Base-by-base conservation (phyloP, 768 basidiomycete genomes). In the Rhodosporidiobolus sp. region DNA sequence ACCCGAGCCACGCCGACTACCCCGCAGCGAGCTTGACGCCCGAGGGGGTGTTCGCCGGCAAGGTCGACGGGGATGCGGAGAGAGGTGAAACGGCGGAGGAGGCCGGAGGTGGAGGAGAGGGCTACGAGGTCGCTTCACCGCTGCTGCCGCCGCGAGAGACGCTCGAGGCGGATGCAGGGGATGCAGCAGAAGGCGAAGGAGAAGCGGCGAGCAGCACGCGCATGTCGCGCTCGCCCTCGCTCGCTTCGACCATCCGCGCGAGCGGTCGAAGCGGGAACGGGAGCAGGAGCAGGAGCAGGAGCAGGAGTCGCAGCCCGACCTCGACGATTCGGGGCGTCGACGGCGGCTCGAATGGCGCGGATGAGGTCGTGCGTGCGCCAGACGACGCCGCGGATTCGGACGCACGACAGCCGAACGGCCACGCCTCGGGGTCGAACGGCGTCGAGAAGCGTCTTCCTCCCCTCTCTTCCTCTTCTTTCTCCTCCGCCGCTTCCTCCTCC, bases 1-100 rank as follows among this genome's bases (percentile, higher is more conserved):
- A 67, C n/a, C 66, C 89, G 16, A 64, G 62, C 56, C 66, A 48
- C 34, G 34, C 43, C 28, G 71, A 67, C 26, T 72, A 67, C 26
- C 32, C 12, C 30, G 11, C 50, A 20, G 56, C 65, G 26, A 63
- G 61, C 4, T 56, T 72, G 11, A 24, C 20, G 0, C 70, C 70
- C 26, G 45, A 38, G 24, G 28, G 43, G 1, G 20, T 54, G 30
- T 72, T 72, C 49, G 4, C 32, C 26, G 48, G 28, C 20, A 2
- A 7, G 19, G 59, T 32, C n/a, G 50, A 43, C 8, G 38, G 8
- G 38, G 38, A 43, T 7, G 38, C 38, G 38, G 38, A 43, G 38
- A n/a, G 38, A 43, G 38, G 38, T 43, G 38, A n/a, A n/a, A n/a
- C n/a, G n/a, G n/a, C 10, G 19, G 59, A 35, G 0, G 30, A 26